A percentile compares a stretch with the other conserved stretches of the same genome.
phyloP scores from a whole-genome alignment of 192 early-diverging fungal species.

The Allomyces javanicus region DNA sequence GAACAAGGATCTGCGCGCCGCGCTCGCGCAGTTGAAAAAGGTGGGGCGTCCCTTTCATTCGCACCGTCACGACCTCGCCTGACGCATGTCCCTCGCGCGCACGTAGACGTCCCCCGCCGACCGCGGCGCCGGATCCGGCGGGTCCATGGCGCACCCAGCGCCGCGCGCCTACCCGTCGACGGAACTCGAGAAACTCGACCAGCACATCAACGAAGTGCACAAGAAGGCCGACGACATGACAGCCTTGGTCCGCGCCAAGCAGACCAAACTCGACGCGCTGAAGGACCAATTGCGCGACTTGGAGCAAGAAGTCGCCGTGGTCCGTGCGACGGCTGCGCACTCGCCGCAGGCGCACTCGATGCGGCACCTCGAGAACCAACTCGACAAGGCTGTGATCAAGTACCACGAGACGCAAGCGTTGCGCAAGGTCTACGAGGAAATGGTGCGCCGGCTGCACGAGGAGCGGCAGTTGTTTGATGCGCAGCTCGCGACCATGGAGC shows the following conservation, averaged over 20 bases:
- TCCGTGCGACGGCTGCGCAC: slow-evolving; percentile 21
- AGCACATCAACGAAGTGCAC: slow-evolving; percentile 33
- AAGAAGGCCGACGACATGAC: slow-evolving; percentile 36
- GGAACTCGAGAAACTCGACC: slow-evolving; percentile 36
- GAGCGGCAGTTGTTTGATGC: slow-evolving; percentile 38
- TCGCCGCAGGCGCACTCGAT: slow-evolving; percentile 36
- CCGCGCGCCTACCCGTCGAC: slow-evolving; percentile 5
- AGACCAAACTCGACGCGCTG: slow-evolving; percentile 18
- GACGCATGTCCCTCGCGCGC: no score
- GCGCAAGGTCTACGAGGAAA: slow-evolving; percentile 37
- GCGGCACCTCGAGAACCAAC: slow-evolving; percentile 31
- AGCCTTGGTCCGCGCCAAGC: slow-evolving; percentile 27
- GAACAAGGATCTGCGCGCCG: slow-evolving; percentile 34
- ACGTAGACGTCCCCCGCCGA: no score
- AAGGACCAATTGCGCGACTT: slow-evolving; percentile 26
- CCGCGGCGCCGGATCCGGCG: no score
- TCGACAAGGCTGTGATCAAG: slow-evolving; percentile 44
- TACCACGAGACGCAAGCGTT: slow-evolving; percentile 44
- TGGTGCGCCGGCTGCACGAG: slow-evolving; percentile 35
- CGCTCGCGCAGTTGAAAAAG: slow-evolving; percentile 35
- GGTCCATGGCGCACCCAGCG: no score
- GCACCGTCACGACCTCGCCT: no score
- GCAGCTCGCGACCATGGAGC: slow-evolving; percentile 39
- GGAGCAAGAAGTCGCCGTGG: slow-evolving; percentile 20
- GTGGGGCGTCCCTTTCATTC: slow-evolving; percentile 7